Base-by-base conservation (phyloP, 192 early-diverging fungal species). In the Mycoemilia scoparia region DNA sequence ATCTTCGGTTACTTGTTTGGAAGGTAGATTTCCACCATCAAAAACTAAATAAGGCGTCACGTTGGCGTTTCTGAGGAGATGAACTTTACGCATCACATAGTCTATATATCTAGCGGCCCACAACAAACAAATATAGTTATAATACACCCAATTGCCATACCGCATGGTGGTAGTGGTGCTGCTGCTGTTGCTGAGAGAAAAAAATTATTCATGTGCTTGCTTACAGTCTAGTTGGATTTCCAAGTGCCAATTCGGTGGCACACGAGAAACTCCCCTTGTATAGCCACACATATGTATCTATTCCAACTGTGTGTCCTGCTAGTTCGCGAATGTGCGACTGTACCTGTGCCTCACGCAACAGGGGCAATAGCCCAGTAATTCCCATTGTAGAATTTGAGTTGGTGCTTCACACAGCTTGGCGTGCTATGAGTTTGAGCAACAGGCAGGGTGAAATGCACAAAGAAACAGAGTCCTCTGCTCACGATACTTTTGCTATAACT, bases 271-370 rank as follows among this genome's bases (percentile, higher is more conserved):
- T 82, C 9, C 81, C 90, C 27, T 70, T 66, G 59, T 96, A 84
- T 8, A 98, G 77, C 95, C 95, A 98, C 3, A 86, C 81, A 50
- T 96, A 91, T 1, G 79, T 82, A 54, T 98, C 95, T 7, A 98
- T 71, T 1, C 75, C 95, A 0, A 98, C 59, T 9, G 63, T 69
- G 24, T 60, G 51, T 6, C 84, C 82, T 8, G 62, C 57, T 39
- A 80, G 77, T 32, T 87, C 71, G 13, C 53, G 49, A 7, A 98
- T 45, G 36, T 81, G 72, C 8, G 82, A 66, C 3, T 49, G 51
- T 18, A 60, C 49, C 36, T 84, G 71, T 5, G 85, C 73, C 3
- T 70, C 68, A 34, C 82, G 77, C 21, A 96, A 57, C 4, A 79
- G 50, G 2, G 84, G 89, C 18, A 98, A 41, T 4, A 98, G 71